Evolutionary conservation across 2,329 filamentous ascomycete species (phyloP).

Genomic region (Ceratocystis alfenasii): DNA sequence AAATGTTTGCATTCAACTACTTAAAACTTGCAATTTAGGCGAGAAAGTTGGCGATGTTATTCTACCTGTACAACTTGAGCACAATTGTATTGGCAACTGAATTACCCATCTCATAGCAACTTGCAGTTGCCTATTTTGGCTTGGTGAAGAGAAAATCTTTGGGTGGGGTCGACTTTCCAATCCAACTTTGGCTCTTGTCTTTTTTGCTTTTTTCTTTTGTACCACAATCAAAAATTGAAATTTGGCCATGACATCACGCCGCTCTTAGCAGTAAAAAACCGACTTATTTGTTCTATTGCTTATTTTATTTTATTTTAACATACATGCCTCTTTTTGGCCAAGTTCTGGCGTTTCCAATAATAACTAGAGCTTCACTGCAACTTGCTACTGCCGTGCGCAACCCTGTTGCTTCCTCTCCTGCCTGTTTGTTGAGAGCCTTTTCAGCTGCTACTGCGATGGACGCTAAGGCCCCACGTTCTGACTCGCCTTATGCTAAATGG

Average conservation of each 20-base stretch:
- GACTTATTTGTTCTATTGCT: neutral
- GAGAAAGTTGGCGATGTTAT: neutral
- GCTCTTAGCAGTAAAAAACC: neutral
- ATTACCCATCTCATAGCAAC: neutral
- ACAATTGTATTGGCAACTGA: neutral
- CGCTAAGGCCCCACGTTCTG: slow-evolving; percentile 3
- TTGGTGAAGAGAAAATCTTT: slow-evolving; percentile 8
- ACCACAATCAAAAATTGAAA: slow-evolving; percentile 18
- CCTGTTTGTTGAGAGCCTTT: slow-evolving; percentile 9
- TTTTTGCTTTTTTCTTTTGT: slow-evolving; percentile 7
- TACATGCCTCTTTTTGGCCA: neutral
- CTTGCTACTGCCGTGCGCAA: neutral
- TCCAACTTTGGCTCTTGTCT: neutral
- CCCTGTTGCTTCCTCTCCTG: neutral
- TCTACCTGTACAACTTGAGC: neutral
- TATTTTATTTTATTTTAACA: neutral
- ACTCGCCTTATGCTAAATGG: slow-evolving; percentile 50
- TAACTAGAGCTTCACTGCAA: neutral
- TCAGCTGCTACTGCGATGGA: slow-evolving; percentile 15
- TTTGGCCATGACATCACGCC: neutral
- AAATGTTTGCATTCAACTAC: neutral
- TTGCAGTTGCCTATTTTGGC: neutral
- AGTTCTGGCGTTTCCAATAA: neutral
- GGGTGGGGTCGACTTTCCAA: neutral
- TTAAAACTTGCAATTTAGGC: neutral